A percentile compares a stretch with the other conserved stretches of the same genome.
These are phyloP conservation scores for Xylaria sp. DNA, from an alignment of 2,329 filamentous ascomycete genomes.

Conservation along the genomic window DNA sequence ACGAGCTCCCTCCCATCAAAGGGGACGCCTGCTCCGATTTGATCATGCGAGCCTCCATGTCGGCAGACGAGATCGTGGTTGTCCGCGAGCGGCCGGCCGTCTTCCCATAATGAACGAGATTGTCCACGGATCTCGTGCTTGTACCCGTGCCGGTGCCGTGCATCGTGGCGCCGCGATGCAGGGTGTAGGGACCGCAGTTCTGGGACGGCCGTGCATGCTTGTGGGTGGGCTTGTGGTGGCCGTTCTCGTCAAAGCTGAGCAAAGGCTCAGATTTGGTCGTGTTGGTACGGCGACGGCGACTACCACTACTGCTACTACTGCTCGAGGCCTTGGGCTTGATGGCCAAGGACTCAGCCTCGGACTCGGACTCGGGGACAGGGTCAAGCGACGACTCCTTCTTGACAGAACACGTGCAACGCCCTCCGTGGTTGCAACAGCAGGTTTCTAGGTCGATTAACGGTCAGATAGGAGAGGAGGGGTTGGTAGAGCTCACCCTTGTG, in stretches of 20 bases:
- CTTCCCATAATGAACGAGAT: conserved; percentile 55
- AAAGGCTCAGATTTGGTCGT: conserved; percentile 70
- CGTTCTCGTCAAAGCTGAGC: conserved; percentile 70
- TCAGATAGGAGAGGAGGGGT: conserved; percentile 30
- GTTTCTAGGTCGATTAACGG: conserved; percentile 60
- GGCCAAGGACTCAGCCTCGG: conserved; percentile 59
- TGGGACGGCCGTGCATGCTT: conserved; percentile 70
- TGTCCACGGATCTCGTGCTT: conserved; percentile 59
- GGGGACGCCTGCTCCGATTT: conserved; percentile 72
- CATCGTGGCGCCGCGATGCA: conserved; percentile 62
- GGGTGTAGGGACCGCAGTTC: conserved; percentile 70
- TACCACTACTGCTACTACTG: background rate
- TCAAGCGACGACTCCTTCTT: conserved; percentile 72
- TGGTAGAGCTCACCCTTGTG: conserved; percentile 63
- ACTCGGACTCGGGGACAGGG: conserved; percentile 72
- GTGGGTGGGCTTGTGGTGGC: conserved; percentile 70
- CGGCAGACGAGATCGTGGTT: conserved; percentile 50
- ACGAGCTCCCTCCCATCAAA: conserved; percentile 58
- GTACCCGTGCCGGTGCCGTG: conserved; percentile 54
- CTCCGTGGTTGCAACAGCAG: conserved; percentile 77
- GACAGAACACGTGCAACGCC: conserved; percentile 70
- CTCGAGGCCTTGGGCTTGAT: conserved; percentile 55
- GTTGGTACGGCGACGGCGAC: conserved; percentile 67
- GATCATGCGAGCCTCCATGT: conserved; percentile 62
- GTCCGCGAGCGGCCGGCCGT: conserved; percentile 51